A percentile compares a stretch with the other conserved stretches of the same genome.
Conservation (phyloP, 257 asterid species). For the Eustoma russellianum region DNA sequence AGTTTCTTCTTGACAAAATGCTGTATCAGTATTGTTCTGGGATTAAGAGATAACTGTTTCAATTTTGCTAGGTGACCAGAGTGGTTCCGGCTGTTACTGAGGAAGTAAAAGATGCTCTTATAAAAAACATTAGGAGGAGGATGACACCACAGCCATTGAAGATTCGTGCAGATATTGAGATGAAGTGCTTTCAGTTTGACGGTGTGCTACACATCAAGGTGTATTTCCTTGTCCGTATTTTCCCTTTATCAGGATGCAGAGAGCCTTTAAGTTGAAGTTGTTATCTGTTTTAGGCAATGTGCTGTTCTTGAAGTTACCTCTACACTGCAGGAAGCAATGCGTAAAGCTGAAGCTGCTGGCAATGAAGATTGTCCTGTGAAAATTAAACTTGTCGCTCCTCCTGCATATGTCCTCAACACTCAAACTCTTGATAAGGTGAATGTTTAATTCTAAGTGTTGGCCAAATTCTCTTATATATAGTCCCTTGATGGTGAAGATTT, state of each 20-base stretch:
- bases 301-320: slow-evolving; percentile 1
- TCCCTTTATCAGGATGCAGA: slow-evolving; percentile 3
- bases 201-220: slow-evolving; percentile 98
- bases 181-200: slow-evolving; percentile 91
- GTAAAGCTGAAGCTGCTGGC: slow-evolving; percentile 98
- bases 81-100: slow-evolving; percentile 76
- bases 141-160: slow-evolving; percentile 94
- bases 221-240: neutral
- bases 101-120: slow-evolving; percentile 72
- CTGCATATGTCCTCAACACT: slow-evolving; percentile 75
- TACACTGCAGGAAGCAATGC: slow-evolving; percentile 77
- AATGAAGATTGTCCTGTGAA: slow-evolving; percentile 88
- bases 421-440: slow-evolving; percentile 90
- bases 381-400: slow-evolving; percentile 92
- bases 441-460: neutral
- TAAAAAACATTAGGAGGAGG: slow-evolving; percentile 85
- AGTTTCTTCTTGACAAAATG: slow-evolving; percentile 3
- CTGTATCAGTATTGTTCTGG: neutral
- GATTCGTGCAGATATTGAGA: slow-evolving; percentile 85
- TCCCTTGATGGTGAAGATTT: too few relatives aligned
- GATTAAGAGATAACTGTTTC: neutral
- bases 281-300: neutral
- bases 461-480: too few relatives aligned
- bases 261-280: neutral
- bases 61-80: slow-evolving; percentile 49